A percentile compares a stretch with the other conserved stretches of the same genome.
Conservation (phyloP, 2,329 filamentous ascomycete species). For the Alternaria sp. region DNA sequence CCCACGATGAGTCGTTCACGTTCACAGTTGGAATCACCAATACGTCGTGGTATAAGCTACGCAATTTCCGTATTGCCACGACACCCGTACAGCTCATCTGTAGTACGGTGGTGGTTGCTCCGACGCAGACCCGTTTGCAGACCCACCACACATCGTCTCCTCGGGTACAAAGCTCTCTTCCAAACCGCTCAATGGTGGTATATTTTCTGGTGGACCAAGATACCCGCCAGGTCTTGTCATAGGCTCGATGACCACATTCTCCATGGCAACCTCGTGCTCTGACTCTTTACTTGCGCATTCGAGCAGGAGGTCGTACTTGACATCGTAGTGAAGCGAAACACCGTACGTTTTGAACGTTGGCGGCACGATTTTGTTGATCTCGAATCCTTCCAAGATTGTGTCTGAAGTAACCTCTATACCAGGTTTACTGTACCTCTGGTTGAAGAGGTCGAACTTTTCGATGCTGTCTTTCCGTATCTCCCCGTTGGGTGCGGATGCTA, state of each 20-base stretch:
- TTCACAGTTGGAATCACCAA: too few species aligned
- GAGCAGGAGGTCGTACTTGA: slow-evolving; percentile 30
- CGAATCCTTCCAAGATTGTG: slow-evolving; percentile 21
- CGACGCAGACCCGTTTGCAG: neutral
- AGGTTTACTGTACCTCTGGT: slow-evolving; percentile 31
- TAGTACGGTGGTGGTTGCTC: slow-evolving; percentile 17
- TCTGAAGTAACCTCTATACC: slow-evolving; percentile 22
- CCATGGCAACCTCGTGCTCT: slow-evolving; percentile 27
- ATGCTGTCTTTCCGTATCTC: slow-evolving; percentile 20
- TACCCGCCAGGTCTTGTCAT: slow-evolving; percentile 30
- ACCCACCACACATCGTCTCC: slow-evolving; percentile 6
- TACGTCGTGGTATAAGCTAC: neutral
- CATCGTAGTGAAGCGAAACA: slow-evolving; percentile 26
- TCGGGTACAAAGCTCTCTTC: slow-evolving; percentile 11
- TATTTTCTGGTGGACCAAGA: slow-evolving; percentile 26
- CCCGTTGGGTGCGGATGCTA: slow-evolving; percentile 14
- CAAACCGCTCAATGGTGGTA: slow-evolving; percentile 15
- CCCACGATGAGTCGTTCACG: neutral
- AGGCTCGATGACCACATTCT: slow-evolving; percentile 26
- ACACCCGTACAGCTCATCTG: neutral
- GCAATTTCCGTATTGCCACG: neutral
- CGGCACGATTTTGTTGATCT: slow-evolving; percentile 26
- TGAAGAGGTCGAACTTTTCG: slow-evolving; percentile 32
- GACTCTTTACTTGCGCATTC: slow-evolving; percentile 32
- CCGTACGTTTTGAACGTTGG: slow-evolving; percentile 35